Evolutionary conservation across 768 basidiomycete genomes (phyloP).

Genomic region (Lactifluus volemus): DNA sequence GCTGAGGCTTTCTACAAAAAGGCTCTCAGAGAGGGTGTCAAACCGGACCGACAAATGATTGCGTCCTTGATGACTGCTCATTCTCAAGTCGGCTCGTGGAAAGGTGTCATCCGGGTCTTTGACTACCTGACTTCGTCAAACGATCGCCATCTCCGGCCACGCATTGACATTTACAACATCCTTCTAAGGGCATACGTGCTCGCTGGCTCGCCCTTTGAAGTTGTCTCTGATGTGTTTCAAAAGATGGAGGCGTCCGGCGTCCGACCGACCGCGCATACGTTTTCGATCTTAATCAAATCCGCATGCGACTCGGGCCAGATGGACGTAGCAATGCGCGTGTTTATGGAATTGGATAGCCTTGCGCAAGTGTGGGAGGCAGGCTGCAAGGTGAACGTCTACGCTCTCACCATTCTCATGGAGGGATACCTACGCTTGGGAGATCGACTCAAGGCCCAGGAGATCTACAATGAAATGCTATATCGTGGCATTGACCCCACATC

Average conservation of each 20-base stretch:
- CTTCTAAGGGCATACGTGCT: constrained; percentile 79
- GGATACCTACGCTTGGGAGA: constrained; percentile 56
- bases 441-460: constrained; percentile 43
- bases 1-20: constrained; percentile 61
- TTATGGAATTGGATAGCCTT: constrained; percentile 55
- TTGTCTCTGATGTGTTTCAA: constrained; percentile 55
- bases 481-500: constrained; percentile 60
- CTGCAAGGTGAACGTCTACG: constrained; percentile 43
- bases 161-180: constrained; percentile 63
- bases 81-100: constrained; percentile 74
- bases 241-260: constrained; percentile 41
- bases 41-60: constrained; percentile 57
- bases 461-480: constrained; percentile 63
- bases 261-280: constrained; percentile 55
- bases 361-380: constrained; percentile 30
- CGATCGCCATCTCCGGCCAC: constrained; percentile 32
- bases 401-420: constrained; percentile 67
- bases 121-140: constrained; percentile 42
- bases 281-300: constrained; percentile 67
- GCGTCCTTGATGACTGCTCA: constrained; percentile 74
- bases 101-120: constrained; percentile 61
- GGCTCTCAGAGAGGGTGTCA: constrained; percentile 52
- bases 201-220: constrained; percentile 64
- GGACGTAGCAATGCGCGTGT: constrained; percentile 55
- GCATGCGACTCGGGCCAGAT: constrained; percentile 68